Conservation (phyloP, 2,329 filamentous ascomycete species). For the Endoconidiophora polonica region DNA sequence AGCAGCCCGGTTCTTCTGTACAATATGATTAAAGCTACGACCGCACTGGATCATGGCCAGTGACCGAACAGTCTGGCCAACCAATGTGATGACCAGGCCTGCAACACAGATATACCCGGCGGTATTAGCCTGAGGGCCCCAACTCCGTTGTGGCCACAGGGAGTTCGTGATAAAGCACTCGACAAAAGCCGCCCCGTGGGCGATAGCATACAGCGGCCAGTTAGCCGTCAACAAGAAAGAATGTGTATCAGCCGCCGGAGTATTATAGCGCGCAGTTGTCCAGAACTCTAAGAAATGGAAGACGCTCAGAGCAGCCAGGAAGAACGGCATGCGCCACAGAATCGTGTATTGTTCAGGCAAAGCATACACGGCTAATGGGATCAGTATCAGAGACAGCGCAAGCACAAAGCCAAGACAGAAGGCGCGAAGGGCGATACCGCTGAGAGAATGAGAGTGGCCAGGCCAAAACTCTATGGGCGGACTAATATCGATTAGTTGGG, state of each 20-base stretch:
- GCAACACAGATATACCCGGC: not conserved
- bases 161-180: conserved; percentile 52
- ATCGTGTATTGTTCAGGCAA: conserved; percentile 20
- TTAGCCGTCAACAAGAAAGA: conserved; percentile 78
- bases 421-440: conserved; percentile 41
- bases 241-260: conserved; percentile 48
- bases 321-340: conserved; percentile 48
- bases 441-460: conserved; percentile 37
- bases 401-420: conserved; percentile 35
- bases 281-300: conserved; percentile 98
- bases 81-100: conserved; percentile 45
- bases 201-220: conserved; percentile 67
- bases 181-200: conserved; percentile 55
- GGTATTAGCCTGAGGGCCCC: conserved; percentile 26
- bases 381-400: conserved; percentile 19
- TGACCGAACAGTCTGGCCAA: conserved; percentile 64
- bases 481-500: not conserved
- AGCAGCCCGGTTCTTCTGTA: conserved; percentile 51
- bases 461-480: conserved; percentile 22
- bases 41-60: conserved; percentile 80
- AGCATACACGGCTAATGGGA: conserved; percentile 18
- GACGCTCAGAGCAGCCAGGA: conserved; percentile 48
- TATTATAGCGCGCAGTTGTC: conserved; percentile 74
- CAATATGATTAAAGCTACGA: conserved; percentile 77
- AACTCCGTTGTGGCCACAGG: conserved; percentile 34